Percentiles rank a stretch among this genome's conserved stretches.
Conservation (phyloP, 768 basidiomycete genomes). For the Antrodiella citrinella region DNA sequence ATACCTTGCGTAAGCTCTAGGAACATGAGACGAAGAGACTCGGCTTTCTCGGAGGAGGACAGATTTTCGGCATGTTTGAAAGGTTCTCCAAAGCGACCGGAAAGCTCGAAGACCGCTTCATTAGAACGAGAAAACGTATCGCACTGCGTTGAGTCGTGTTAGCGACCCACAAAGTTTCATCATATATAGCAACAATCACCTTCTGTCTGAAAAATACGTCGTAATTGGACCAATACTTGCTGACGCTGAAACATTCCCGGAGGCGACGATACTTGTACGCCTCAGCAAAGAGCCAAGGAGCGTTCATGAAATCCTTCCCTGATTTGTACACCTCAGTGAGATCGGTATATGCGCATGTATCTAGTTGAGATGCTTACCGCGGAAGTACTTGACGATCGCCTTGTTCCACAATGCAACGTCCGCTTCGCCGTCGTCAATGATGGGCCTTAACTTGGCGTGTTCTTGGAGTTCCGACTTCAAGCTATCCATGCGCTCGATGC, state of each 20-base stretch:
- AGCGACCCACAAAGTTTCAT: background rate
- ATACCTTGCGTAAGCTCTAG: slow-evolving; percentile 84
- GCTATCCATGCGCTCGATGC: slow-evolving; percentile 83
- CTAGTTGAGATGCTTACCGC: slow-evolving; percentile 43
- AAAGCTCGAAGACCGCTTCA: slow-evolving; percentile 91
- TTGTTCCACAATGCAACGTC: slow-evolving; percentile 97
- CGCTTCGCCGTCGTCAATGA: slow-evolving; percentile 84
- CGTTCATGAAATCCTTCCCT: slow-evolving; percentile 92
- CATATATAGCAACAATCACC: slow-evolving; percentile 25
- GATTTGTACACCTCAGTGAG: slow-evolving; percentile 1
- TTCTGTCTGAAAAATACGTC: slow-evolving; percentile 96
- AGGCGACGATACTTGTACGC: slow-evolving; percentile 90
- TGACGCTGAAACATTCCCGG: slow-evolving; percentile 88
- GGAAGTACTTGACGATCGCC: slow-evolving; percentile 90
- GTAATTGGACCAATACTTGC: slow-evolving; percentile 84
- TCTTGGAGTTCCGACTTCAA: slow-evolving; percentile 83
- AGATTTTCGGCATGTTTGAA: slow-evolving; percentile 53
- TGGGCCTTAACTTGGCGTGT: slow-evolving; percentile 78
- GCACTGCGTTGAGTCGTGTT: slow-evolving; percentile 39
- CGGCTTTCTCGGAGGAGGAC: slow-evolving; percentile 47
- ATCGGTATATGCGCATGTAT: slow-evolving; percentile 1
- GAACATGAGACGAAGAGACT: slow-evolving; percentile 81
- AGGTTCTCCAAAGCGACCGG: slow-evolving; percentile 84
- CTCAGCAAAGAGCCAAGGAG: slow-evolving; percentile 94
- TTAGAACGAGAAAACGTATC: slow-evolving; percentile 92